phyloP scores from a whole-genome alignment of 108 stramenopile genomes.

The Nitzschia inconspicua region DNA sequence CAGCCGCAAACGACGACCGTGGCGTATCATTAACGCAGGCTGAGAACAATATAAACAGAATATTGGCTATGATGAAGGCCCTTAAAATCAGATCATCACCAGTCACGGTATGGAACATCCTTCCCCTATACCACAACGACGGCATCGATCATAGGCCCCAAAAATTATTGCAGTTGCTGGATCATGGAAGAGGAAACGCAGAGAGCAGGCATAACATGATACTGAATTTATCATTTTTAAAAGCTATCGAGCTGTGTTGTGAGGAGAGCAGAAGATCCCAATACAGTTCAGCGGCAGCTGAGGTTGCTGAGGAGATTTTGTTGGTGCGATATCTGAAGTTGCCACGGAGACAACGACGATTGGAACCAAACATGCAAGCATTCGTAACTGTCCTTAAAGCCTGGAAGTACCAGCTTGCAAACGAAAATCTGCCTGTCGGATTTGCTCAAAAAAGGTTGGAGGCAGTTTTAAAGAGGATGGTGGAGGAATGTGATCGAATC shows the following conservation, averaged over 20 bases:
- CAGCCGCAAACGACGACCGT: too few species aligned
- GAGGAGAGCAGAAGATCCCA: background rate
- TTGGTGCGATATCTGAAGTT: constrained; percentile 3
- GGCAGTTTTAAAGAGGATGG: background rate
- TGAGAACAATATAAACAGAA: constrained; percentile 2
- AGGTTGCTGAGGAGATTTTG: constrained; percentile 9
- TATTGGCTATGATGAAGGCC: constrained; percentile 6
- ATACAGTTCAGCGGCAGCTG: background rate
- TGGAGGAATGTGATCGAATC: background rate
- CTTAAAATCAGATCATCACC: background rate
- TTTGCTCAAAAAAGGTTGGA: background rate
- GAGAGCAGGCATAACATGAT: constrained; percentile 5
- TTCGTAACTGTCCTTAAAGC: constrained; percentile 3
- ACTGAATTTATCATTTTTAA: background rate
- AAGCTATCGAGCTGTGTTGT: constrained; percentile 3
- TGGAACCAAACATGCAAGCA: constrained; percentile 1
- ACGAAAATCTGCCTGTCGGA: background rate
- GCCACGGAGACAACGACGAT: background rate
- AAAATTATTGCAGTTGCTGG: background rate
- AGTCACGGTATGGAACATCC: constrained; percentile 6
- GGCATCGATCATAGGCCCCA: background rate
- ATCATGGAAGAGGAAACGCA: constrained; percentile 7
- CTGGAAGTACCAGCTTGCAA: constrained; percentile 1
- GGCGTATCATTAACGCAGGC: background rate
- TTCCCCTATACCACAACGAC: background rate